phyloP scores from a whole-genome alignment of 1,284 basidiomycete species.

The Porogramme epimiltina region DNA sequence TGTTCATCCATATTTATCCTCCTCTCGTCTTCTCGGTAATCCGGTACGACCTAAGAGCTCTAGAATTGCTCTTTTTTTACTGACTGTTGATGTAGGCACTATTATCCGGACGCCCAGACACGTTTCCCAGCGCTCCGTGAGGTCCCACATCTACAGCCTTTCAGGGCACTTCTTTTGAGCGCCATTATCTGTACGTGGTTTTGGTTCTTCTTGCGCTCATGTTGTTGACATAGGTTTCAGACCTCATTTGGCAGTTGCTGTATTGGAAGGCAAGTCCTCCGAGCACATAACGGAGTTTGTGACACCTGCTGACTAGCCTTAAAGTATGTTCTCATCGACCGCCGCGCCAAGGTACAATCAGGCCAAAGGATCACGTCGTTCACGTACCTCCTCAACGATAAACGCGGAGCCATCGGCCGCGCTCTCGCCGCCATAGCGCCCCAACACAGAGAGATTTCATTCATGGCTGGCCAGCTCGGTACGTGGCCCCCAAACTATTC shows the following conservation, averaged over 20 bases:
- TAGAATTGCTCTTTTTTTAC: not conserved
- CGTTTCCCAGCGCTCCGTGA: constrained; percentile 83
- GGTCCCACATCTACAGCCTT: constrained; percentile 63
- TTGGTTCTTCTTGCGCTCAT: constrained; percentile 13
- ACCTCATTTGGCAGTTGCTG: constrained; percentile 84
- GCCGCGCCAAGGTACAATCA: constrained; percentile 83
- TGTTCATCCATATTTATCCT: constrained; percentile 90
- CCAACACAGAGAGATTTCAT: constrained; percentile 68
- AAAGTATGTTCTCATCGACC: constrained; percentile 83
- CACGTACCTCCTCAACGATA: constrained; percentile 83
- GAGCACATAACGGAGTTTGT: not conserved
- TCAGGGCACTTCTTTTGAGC: constrained; percentile 66
- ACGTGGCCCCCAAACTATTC: constrained; percentile 25
- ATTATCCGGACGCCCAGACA: constrained; percentile 71
- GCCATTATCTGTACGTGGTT: constrained; percentile 66
- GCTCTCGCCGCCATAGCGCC: constrained; percentile 61
- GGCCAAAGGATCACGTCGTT: constrained; percentile 87
- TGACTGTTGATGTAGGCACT: constrained; percentile 58
- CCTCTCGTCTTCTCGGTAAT: constrained; percentile 89
- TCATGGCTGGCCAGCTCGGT: constrained; percentile 88
- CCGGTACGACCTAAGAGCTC: constrained; percentile 45
- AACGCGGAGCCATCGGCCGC: constrained; percentile 80
- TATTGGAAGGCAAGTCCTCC: constrained; percentile 82
- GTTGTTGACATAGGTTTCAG: constrained; percentile 40
- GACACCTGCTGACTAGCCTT: not conserved